Conservation (phyloP, 306 rosid genomes). For the Styphnolobium japonicum region DNA sequence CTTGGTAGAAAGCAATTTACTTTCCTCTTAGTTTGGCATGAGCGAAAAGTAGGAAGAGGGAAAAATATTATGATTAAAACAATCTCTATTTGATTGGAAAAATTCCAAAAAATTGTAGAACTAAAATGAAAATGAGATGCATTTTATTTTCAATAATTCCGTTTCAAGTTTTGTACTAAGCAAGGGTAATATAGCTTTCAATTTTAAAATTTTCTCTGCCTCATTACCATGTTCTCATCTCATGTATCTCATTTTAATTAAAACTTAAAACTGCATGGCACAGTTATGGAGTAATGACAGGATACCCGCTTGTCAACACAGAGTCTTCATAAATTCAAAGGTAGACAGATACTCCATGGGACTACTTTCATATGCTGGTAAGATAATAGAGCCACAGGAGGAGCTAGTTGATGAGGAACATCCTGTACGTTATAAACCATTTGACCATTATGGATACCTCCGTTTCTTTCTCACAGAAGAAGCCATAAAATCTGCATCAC, state of each 20-base stretch:
- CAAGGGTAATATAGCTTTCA: too few species aligned
- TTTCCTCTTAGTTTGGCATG: too few species aligned
- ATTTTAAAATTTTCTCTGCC: neutral
- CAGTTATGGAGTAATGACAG: slow-evolving; percentile 36
- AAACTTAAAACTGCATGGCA: neutral
- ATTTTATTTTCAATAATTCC: neutral
- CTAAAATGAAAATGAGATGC: neutral
- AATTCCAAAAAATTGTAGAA: too few species aligned
- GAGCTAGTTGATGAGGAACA: slow-evolving; percentile 29
- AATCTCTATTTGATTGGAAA: too few species aligned
- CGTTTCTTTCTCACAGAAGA: slow-evolving; percentile 25
- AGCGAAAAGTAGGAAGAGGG: too few species aligned
- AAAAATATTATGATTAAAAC: too few species aligned
- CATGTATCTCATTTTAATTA: neutral
- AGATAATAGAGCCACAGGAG: slow-evolving; percentile 21
- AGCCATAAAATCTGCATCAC: neutral
- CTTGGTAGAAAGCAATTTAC: too few species aligned
- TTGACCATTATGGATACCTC: slow-evolving; percentile 35
- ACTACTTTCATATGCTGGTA: slow-evolving; percentile 4
- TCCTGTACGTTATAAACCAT: slow-evolving; percentile 25
- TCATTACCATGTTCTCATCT: neutral
- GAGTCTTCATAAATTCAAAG: slow-evolving; percentile 14
- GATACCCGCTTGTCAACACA: slow-evolving; percentile 20
- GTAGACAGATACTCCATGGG: slow-evolving; percentile 24
- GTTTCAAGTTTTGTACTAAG: too few species aligned